phyloP scores from a whole-genome alignment of 768 basidiomycete genomes.

The Amanita inopinata region DNA sequence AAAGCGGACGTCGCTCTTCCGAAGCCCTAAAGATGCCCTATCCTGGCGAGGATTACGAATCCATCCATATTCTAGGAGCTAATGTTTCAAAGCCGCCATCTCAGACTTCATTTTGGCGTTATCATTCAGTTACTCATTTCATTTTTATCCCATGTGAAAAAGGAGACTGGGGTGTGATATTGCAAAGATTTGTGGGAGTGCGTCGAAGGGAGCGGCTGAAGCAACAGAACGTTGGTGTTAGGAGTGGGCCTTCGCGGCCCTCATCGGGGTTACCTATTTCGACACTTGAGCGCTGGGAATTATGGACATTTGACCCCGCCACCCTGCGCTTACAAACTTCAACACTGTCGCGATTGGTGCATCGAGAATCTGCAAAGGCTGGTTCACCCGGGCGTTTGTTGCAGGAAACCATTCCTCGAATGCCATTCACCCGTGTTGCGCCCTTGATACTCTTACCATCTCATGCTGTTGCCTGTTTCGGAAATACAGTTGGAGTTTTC shows the following conservation, averaged over 20 bases:
- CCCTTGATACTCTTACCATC: slow-evolving; percentile 42
- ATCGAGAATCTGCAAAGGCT: not conserved
- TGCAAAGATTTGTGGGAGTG: slow-evolving; percentile 54
- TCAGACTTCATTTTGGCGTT: slow-evolving; percentile 45
- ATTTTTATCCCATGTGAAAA: slow-evolving; percentile 59
- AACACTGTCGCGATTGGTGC: slow-evolving; percentile 29
- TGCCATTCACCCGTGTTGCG: slow-evolving; percentile 76
- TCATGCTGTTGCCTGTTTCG: slow-evolving; percentile 61
- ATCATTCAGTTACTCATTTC: slow-evolving; percentile 42
- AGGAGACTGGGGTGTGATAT: slow-evolving; percentile 66
- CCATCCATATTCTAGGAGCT: slow-evolving; percentile 14
- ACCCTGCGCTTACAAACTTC: slow-evolving; percentile 39
- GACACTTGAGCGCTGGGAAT: slow-evolving; percentile 73
- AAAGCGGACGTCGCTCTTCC: slow-evolving; percentile 37
- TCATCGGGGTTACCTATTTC: slow-evolving; percentile 46
- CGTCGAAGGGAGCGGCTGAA: slow-evolving; percentile 50
- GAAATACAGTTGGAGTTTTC: slow-evolving; percentile 66
- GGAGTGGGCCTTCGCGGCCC: slow-evolving; percentile 8
- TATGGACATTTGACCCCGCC: slow-evolving; percentile 67
- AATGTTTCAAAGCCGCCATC: slow-evolving; percentile 25
- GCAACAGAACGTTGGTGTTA: slow-evolving; percentile 15
- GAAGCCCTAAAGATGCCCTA: slow-evolving; percentile 39
- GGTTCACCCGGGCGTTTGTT: not conserved
- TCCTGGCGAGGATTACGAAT: slow-evolving; percentile 32
- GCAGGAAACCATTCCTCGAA: slow-evolving; percentile 39